These are phyloP conservation scores for Myxozyma sirexii DNA, from an alignment of 805 yeast species.

Conservation along the genomic window DNA sequence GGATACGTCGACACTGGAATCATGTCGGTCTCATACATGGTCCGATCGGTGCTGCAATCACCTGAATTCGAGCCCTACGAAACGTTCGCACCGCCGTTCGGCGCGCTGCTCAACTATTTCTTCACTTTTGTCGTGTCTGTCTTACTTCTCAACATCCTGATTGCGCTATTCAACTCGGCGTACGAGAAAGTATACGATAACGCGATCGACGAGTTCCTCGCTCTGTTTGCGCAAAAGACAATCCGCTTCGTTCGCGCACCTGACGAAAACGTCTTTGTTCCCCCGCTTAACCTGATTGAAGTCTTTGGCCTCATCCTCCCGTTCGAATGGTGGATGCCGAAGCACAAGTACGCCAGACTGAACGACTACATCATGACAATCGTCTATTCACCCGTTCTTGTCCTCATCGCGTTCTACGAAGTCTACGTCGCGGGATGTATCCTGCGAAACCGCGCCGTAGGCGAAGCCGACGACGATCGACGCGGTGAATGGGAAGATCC, in stretches of 20 bases:
- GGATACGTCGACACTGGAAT: constrained; percentile 77
- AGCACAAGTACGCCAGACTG: constrained; percentile 46
- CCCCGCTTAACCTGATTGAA: constrained; percentile 81
- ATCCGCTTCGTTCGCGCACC: constrained; percentile 85
- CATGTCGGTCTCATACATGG: constrained; percentile 62
- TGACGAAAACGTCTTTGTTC: constrained; percentile 79
- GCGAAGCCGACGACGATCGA: constrained; percentile 75
- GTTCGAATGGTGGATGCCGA: constrained; percentile 45
- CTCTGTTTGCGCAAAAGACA: constrained; percentile 81
- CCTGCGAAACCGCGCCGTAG: constrained; percentile 65
- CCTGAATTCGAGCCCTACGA: constrained; percentile 72
- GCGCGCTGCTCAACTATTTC: constrained; percentile 72
- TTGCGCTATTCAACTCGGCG: constrained; percentile 84
- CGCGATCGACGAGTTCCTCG: constrained; percentile 83
- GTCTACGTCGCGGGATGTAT: constrained; percentile 68
- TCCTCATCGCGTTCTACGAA: constrained; percentile 65
- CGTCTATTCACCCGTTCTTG: constrained; percentile 68
- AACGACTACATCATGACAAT: constrained; percentile 60
- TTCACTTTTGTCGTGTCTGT: constrained; percentile 74
- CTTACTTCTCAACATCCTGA: constrained; percentile 73
- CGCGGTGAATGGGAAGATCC: constrained; percentile 82
- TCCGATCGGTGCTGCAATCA: constrained; percentile 72
- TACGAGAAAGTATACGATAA: constrained; percentile 78
- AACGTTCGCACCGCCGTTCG: constrained; percentile 80
- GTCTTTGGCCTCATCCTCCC: constrained; percentile 53